phyloP scores from a whole-genome alignment of 306 rosid species.

The Canavalia ensiformis region DNA sequence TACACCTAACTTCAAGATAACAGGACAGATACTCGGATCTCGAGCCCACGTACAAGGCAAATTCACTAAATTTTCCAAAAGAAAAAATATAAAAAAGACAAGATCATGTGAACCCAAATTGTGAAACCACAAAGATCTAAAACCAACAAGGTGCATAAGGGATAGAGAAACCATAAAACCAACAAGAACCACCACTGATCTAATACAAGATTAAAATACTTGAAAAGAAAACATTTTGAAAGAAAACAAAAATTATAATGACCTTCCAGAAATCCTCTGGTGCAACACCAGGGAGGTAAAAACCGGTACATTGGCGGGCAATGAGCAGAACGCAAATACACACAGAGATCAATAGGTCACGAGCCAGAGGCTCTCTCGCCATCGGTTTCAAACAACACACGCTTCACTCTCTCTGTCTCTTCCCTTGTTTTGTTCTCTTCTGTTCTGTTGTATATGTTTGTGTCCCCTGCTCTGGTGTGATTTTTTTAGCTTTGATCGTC shows the following conservation, averaged over 20 bases:
- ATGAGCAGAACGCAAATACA: conserved; percentile 56
- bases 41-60: not conserved
- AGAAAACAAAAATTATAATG: conserved; percentile 1
- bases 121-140: not conserved
- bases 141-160: not conserved
- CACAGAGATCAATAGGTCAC: conserved; percentile 66
- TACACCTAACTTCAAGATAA: not conserved
- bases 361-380: conserved; percentile 76
- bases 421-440: conserved; percentile 11
- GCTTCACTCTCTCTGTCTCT: conserved; percentile 35
- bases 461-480: not conserved
- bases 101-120: too few species aligned
- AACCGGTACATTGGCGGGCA: conserved; percentile 57
- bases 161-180: not conserved
- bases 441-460: too few species aligned
- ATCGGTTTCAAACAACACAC: conserved; percentile 53
- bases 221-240: conserved; percentile 2
- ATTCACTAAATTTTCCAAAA: not conserved
- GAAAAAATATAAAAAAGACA: too few species aligned
- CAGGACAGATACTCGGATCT: not conserved
- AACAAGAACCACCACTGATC: conserved; percentile 29
- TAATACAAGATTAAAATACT: not conserved
- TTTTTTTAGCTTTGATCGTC: not conserved
- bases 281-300: conserved; percentile 89
- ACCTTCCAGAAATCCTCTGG: conserved; percentile 74